Base-by-base conservation (phyloP, 176 grass and related monocot genomes). In the Melocanna baccifera region DNA sequence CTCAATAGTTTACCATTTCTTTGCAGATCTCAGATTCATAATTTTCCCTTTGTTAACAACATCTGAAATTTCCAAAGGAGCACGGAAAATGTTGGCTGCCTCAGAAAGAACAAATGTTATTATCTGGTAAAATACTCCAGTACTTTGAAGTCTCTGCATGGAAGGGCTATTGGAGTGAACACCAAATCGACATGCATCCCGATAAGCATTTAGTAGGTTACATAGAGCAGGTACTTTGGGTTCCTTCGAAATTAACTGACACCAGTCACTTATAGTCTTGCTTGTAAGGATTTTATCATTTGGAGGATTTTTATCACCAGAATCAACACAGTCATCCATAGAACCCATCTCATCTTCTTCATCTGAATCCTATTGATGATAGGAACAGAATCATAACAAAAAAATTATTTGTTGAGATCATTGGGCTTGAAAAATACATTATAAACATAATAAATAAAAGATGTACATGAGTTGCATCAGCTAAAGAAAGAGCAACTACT, bases 251-350 rank as follows among this genome's bases (percentile, higher is more conserved):
- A 90, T 93, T 88, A 94, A 64, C 86, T 91, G 92, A 78, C 91
- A 92, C 96, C 96, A 98, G 80, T 95, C 85, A 87, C 79, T 92
- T 88, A 93, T 80, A 69, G 96, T 98, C 41, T 87, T 90, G 65
- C 85, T 84, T 83, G 89, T 92, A 80, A 98, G 91, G 70, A 92
- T 73, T 53, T 90, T 94, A 82, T 82, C 62, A 71, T 53, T 75
- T 55, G 66, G 79, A 41, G 19, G 28, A 87, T 73, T 85, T 62
- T 18, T 62, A 81, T 83, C 90, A 73, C 37, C 83, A 62, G 75
- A 71, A 66, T 87, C 73, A 67, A 68, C 77, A 32, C 61, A 50
- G 8, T 79, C 32, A 29, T 79, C 67, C 67, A 77, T 63, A 52
- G 88, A 83, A 61, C 83, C 88, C 75, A 65, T 71, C 50, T 69